These are phyloP conservation scores for Clavispora vitiphila DNA, from an alignment of 805 yeast species.

Conservation along the genomic window DNA sequence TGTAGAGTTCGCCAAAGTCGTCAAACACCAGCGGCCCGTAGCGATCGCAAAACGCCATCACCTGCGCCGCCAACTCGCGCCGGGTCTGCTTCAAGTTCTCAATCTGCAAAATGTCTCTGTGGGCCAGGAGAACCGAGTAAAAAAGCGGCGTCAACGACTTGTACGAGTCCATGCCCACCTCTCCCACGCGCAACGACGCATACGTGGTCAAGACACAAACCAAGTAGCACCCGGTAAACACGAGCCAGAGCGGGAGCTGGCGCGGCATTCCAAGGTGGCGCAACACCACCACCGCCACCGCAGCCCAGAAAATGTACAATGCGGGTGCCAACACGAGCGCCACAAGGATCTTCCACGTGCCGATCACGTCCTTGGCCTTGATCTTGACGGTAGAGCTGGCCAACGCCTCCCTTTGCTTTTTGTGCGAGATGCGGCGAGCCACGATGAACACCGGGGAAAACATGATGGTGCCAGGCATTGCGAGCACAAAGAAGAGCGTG, in stretches of 20 bases:
- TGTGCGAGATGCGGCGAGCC: constrained; percentile 26
- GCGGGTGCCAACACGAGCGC: constrained; percentile 38
- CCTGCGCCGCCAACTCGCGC: constrained; percentile 21
- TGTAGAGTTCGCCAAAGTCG: constrained; percentile 30
- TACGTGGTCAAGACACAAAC: constrained; percentile 37
- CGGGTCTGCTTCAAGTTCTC: constrained; percentile 27
- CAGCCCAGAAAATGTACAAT: constrained; percentile 35
- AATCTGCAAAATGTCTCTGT: constrained; percentile 26
- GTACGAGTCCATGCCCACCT: constrained; percentile 38
- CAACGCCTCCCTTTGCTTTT: constrained; percentile 35
- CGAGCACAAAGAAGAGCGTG: constrained; percentile 25
- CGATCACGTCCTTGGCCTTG: constrained; percentile 37
- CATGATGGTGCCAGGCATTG: constrained; percentile 34
- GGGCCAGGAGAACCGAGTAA: constrained; percentile 27
- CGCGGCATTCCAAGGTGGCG: constrained; percentile 11
- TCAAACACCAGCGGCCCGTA: constrained; percentile 37
- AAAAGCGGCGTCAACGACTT: constrained; percentile 36
- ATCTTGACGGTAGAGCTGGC: constrained; percentile 36
- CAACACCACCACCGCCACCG: constrained; percentile 22
- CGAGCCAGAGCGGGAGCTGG: constrained; percentile 10
- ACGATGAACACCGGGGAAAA: constrained; percentile 38
- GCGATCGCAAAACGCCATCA: constrained; percentile 30
- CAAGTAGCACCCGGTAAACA: constrained; percentile 29
- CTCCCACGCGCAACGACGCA: constrained; percentile 38
- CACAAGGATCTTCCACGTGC: constrained; percentile 41